phyloP scores from a whole-genome alignment of 225 moss, liverwort and hornwort species.

The Asterella californica region DNA sequence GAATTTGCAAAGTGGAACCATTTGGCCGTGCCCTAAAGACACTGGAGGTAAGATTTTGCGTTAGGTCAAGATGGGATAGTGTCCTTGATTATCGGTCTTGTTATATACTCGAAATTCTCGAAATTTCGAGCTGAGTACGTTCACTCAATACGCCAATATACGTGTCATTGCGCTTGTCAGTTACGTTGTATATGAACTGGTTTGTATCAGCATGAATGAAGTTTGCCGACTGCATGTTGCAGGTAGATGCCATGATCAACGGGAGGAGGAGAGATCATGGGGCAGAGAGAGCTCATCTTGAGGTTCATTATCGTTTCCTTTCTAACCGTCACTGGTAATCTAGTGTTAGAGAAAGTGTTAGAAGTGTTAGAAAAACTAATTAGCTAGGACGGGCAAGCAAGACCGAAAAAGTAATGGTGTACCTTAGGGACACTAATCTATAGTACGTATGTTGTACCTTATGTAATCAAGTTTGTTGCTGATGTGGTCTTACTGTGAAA shows the following conservation, averaged over 20 bases:
- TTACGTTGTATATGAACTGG: neutral
- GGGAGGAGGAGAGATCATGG: slow-evolving; percentile 97
- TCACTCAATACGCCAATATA: neutral
- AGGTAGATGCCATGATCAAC: slow-evolving; percentile 96
- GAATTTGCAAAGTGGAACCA: slow-evolving; percentile 94
- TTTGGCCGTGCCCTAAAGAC: slow-evolving; percentile 66
- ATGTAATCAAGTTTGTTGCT: neutral
- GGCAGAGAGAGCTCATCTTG: slow-evolving; percentile 93
- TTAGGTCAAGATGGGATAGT: neutral
- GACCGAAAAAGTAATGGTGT: too few species aligned
- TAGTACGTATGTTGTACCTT: neutral
- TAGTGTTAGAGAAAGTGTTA: neutral
- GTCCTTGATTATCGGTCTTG: neutral
- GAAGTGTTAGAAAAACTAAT: neutral
- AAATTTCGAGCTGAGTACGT: neutral
- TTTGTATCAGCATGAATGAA: neutral
- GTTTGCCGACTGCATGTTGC: slow-evolving; percentile 8
- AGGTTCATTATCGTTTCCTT: slow-evolving; percentile 48
- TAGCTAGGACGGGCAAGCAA: too few species aligned
- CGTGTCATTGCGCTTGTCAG: neutral
- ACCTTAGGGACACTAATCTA: too few species aligned
- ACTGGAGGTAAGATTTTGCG: slow-evolving; percentile 50
- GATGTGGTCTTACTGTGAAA: neutral
- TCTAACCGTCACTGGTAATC: neutral
- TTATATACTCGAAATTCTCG: neutral